These are phyloP conservation scores for Pythium scleroteichum DNA, from an alignment of 352 stramenopile species.

Conservation along the genomic window DNA sequence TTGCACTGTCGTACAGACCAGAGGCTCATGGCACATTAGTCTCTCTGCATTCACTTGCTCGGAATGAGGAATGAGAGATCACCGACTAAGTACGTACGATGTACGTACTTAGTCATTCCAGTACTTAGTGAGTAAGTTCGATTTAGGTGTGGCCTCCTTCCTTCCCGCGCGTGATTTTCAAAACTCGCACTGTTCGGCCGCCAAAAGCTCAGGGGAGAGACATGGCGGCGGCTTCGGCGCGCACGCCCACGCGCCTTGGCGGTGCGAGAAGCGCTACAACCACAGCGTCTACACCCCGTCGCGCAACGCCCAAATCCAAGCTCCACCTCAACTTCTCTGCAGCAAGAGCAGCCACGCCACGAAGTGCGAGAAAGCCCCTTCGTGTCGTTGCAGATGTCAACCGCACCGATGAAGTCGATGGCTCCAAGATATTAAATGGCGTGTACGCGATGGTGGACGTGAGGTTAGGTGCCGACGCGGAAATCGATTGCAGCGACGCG, in stretches of 20 bases:
- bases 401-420: neutral
- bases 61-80: too few relatives aligned
- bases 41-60: too few relatives aligned
- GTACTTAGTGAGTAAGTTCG: too few relatives aligned
- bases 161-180: conserved; percentile 18
- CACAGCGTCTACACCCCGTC: conserved; percentile 10
- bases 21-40: too few relatives aligned
- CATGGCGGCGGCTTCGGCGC: conserved; percentile 10
- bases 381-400: conserved; percentile 16
- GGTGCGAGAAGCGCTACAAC: neutral
- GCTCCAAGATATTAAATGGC: conserved; percentile 33
- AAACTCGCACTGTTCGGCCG: conserved; percentile 5
- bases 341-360: neutral
- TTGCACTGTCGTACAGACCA: too few relatives aligned
- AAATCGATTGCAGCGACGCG: conserved; percentile 82
- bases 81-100: conserved; percentile 16
- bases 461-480: conserved; percentile 54
- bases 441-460: conserved; percentile 81
- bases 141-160: neutral
- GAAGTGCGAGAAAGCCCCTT: conserved; percentile 12
- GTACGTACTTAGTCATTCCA: conserved; percentile 1
- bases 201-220: neutral
- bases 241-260: conserved; percentile 11
- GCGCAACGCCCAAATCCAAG: conserved; percentile 23
- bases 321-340: conserved; percentile 25